Percentiles rank a stretch among this genome's conserved stretches.
Conservation (phyloP, 208 protist species). For the Acanthamoeba sp. region DNA sequence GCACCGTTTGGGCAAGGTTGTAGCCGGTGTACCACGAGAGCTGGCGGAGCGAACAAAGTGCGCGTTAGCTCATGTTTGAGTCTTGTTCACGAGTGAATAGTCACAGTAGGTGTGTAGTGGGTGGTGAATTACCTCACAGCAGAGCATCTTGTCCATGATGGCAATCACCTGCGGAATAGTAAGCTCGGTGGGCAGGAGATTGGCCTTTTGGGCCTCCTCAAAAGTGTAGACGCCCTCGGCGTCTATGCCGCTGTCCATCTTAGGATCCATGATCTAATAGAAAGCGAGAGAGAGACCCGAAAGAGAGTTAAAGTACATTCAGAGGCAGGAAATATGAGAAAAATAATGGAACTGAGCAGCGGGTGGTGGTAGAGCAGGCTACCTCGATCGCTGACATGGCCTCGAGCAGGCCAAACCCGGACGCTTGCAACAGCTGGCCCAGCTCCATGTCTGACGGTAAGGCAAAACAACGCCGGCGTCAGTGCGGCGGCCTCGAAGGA, state of each 20-base stretch:
- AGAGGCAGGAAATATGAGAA: constrained; percentile 16
- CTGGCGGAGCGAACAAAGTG: neutral
- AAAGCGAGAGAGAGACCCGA: too few relatives aligned
- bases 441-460: constrained; percentile 11
- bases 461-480: too few relatives aligned
- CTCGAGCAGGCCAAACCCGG: constrained; percentile 43
- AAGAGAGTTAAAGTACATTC: too few relatives aligned
- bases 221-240: constrained; percentile 45
- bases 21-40: constrained; percentile 41
- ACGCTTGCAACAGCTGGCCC: constrained; percentile 17
- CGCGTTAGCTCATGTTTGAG: neutral
- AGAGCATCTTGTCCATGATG: constrained; percentile 9
- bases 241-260: constrained; percentile 51
- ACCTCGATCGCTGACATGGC: constrained; percentile 67
- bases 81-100: neutral
- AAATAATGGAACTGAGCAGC: neutral
- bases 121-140: constrained; percentile 49
- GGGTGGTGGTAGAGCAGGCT: neutral
- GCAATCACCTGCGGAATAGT: constrained; percentile 35
- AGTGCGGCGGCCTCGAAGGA: too few relatives aligned
- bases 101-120: neutral
- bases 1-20: constrained; percentile 32
- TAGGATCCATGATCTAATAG: constrained; percentile 67
- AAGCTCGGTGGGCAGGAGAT: constrained; percentile 29
- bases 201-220: neutral